A percentile compares a stretch with the other conserved stretches of the same genome.
Evolutionary conservation across 2,329 filamentous ascomycete species (phyloP).

Genomic region (Elsinoe batatas): DNA sequence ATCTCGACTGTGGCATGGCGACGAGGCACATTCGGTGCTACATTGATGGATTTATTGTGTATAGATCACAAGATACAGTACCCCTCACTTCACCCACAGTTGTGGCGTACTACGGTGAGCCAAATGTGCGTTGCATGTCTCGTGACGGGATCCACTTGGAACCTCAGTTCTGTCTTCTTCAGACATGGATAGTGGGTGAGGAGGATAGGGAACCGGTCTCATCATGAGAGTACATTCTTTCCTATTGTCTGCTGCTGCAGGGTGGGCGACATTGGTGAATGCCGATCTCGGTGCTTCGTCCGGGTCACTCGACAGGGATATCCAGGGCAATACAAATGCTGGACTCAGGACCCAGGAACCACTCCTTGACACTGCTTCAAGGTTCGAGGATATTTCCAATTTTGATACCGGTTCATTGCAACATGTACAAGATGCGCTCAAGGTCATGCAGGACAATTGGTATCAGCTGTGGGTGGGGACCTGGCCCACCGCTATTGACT

Average conservation of each 20-base stretch:
- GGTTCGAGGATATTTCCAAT: not conserved
- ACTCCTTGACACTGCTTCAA: not conserved
- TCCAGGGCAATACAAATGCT: not conserved
- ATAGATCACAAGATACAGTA: no score
- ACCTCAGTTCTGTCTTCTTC: not conserved
- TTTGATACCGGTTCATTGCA: not conserved
- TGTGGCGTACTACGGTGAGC: not conserved
- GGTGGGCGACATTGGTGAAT: not conserved
- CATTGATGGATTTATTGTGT: no score
- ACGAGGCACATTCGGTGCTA: no score
- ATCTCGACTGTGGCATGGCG: no score
- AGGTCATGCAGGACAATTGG: slow-evolving; percentile 65
- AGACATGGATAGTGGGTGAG: not conserved
- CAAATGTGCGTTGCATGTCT: not conserved
- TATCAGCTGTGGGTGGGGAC: slow-evolving; percentile 68
- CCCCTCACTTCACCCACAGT: no score
- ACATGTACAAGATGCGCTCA: slow-evolving; percentile 45
- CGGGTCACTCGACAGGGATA: not conserved
- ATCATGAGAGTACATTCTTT: not conserved
- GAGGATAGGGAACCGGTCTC: not conserved
- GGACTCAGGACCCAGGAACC: not conserved
- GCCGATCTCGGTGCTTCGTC: not conserved
- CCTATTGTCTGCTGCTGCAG: not conserved
- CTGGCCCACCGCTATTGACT: slow-evolving; percentile 83
- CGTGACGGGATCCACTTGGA: slow-evolving; percentile 1